Evolutionary conservation across 192 early-diverging fungal genomes (phyloP), one percentile per base, ranked within the genome.

Genomic region (Radiomyces spectabilis): DNA sequence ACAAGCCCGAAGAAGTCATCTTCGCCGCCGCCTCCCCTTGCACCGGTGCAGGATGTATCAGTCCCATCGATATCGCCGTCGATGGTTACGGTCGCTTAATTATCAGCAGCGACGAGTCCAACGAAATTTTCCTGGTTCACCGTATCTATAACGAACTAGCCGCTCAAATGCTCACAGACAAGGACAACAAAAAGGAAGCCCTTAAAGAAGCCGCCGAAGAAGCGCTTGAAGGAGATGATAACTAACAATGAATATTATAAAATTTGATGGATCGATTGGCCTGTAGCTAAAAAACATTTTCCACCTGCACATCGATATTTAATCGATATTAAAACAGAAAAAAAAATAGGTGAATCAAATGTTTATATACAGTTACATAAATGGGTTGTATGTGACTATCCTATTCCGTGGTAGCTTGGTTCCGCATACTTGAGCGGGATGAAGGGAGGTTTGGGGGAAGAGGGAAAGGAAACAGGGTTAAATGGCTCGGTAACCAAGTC

Each of bases 101-200:
- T 41, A 51, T 55, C 35, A 42, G 25, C 1, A 66, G 64, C 30
- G 57, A 59, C 10, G 40, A 41, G 13, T 45, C 64, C 0, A 66
- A 60, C 32, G 64, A 66, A 26, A 55, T 66, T 7, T 66, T 49
- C 16, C 22, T 59, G 10, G 37, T 66, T 12, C 46, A 29, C n/a
- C 57, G 64, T 21, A 30, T 60, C 13, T 66, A 55, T n/a, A 51
- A 55, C 12, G 43, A 35, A 25, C 5, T 44, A 10, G 57, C 64
- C 5, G 53, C 52, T 10, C 33, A 55, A 16, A 39, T 43, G 12
- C 47, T 66, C 8, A 66, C 64, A 12, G 55, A 64, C 26, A 41
- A 35, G 15, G 53, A 27, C 16, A 51, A 57, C 34, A 49, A 38
- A 4, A 35, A 1, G 25, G 43, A 53, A 21, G 61, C 29, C 10